These are phyloP conservation scores for Saitozyma podzolica DNA, from an alignment of 768 basidiomycete species.

Conservation along the genomic window DNA sequence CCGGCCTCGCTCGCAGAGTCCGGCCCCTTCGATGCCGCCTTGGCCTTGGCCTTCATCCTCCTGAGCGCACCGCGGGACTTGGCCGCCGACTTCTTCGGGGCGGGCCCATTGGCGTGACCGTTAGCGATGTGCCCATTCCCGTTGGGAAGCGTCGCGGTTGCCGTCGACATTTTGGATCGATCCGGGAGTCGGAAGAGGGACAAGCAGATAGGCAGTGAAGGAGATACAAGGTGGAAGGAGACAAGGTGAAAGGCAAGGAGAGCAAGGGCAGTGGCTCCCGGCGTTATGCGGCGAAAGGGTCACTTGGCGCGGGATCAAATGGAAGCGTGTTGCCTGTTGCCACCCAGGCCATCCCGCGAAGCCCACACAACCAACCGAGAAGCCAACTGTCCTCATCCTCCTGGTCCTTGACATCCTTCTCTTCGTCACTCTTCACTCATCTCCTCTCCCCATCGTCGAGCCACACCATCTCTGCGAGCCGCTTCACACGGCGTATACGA, in stretches of 20 bases:
- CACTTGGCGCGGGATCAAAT: not conserved
- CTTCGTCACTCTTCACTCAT: constrained; percentile 3
- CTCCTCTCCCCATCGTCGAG: too few species aligned
- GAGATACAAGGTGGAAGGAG: not conserved
- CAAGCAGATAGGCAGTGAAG: not conserved
- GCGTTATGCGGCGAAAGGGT: too few species aligned
- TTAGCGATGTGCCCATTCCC: constrained; percentile 24
- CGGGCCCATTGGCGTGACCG: constrained; percentile 25
- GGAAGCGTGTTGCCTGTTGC: not conserved
- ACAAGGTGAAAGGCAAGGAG: not conserved
- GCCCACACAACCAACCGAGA: not conserved
- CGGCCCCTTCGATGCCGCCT: constrained; percentile 20
- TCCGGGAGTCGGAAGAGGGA: too few species aligned
- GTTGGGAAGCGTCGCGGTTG: constrained; percentile 12
- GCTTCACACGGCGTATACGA: not conserved
- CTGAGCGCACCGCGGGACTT: constrained; percentile 44
- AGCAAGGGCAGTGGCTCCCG: not conserved
- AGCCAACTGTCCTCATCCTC: not conserved
- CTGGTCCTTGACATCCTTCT: not conserved
- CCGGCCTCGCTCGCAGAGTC: constrained; percentile 29
- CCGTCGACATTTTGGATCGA: constrained; percentile 12
- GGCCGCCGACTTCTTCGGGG: constrained; percentile 31
- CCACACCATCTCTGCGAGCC: not conserved
- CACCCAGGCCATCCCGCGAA: not conserved
- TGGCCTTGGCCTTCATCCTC: constrained; percentile 46